Percentiles rank a stretch among this genome's conserved stretches.
These are phyloP conservation scores for Cryptomeria japonica DNA, from an alignment of 75 land plant genomes.

Conservation along the genomic window DNA sequence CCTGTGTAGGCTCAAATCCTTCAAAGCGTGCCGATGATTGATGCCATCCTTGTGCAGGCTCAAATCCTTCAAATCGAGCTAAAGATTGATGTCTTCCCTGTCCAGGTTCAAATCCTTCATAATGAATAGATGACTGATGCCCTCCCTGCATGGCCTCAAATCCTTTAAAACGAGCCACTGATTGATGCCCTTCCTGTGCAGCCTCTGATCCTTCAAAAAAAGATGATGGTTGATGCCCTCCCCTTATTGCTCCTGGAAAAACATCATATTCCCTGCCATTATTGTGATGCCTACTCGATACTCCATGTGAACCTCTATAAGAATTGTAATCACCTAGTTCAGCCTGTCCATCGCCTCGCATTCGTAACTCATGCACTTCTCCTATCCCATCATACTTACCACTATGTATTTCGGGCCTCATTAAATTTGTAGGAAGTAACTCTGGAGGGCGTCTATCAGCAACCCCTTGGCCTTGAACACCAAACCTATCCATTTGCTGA, in stretches of 20 bases:
- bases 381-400: not conserved
- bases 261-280: conserved; percentile 1
- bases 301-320: not conserved
- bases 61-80: not conserved
- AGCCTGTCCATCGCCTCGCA: not conserved
- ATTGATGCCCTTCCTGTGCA: not conserved
- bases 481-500: not conserved
- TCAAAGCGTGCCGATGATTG: not conserved
- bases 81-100: not conserved
- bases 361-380: not conserved
- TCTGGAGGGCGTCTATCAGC: not conserved
- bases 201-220: conserved; percentile 2
- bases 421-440: not conserved
- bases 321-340: not conserved
- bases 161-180: not conserved
- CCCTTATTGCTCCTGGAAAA: not conserved
- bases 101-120: conserved; percentile 5
- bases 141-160: conserved; percentile 5
- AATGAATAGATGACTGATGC: not conserved
- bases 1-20: conserved; percentile 9
- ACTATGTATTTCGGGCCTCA: not conserved
- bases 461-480: not conserved
- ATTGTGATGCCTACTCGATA: not conserved
- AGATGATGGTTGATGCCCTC: not conserved
- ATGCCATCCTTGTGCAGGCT: not conserved